Evolutionary conservation across 2,329 filamentous ascomycete species (phyloP).

Genomic region (Diplodia corticola): DNA sequence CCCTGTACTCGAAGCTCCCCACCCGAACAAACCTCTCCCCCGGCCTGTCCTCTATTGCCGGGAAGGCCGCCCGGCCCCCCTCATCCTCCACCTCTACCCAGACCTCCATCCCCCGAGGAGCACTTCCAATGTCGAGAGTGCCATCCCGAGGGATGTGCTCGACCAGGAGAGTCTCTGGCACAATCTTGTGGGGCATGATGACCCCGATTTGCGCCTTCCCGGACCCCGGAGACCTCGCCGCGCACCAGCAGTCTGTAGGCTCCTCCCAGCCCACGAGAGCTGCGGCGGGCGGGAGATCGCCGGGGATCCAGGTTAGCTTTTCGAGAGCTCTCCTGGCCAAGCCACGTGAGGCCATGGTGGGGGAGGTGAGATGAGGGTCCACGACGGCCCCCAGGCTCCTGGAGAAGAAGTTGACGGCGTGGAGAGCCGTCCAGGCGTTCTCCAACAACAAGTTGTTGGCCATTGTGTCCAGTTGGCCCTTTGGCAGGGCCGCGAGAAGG

Average conservation of each 20-base stretch:
- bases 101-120: conserved; percentile 47
- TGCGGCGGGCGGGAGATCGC: conserved; percentile 43
- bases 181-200: conserved; percentile 37
- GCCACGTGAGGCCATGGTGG: conserved; percentile 45
- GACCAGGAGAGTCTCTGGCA: conserved; percentile 44
- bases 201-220: conserved; percentile 67
- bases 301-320: conserved; percentile 10
- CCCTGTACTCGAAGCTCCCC: conserved; percentile 44
- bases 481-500: background rate
- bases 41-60: conserved; percentile 30
- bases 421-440: conserved; percentile 35
- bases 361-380: conserved; percentile 61
- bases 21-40: conserved; percentile 42
- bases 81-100: conserved; percentile 42
- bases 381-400: conserved; percentile 65
- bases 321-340: background rate
- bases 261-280: conserved; percentile 74
- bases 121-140: conserved; percentile 42
- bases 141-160: conserved; percentile 48
- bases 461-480: conserved; percentile 3
- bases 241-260: conserved; percentile 85
- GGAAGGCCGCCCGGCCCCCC: conserved; percentile 44
- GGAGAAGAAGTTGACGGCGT: conserved; percentile 71
- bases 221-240: conserved; percentile 46
- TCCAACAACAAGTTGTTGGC: conserved; percentile 20